phyloP scores from a whole-genome alignment of 345 rosid genomes.

The Eucalyptus grandis region DNA sequence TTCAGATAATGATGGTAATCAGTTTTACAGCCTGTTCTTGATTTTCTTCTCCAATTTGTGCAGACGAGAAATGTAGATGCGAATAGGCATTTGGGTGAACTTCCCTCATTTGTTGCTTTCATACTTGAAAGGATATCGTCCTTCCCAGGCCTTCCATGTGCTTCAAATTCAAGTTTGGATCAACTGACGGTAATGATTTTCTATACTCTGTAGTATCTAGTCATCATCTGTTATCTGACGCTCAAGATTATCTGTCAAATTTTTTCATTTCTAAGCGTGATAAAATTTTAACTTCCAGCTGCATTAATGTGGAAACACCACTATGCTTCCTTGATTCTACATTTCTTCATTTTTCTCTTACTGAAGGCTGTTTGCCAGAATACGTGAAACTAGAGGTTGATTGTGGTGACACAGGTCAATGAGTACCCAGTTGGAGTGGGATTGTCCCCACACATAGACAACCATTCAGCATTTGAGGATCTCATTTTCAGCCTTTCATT shows the following conservation, averaged over 20 bases:
- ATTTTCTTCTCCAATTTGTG: not conserved
- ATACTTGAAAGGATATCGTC: constrained; percentile 42
- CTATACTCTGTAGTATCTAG: not conserved
- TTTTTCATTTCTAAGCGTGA: not conserved
- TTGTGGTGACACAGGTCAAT: constrained; percentile 48
- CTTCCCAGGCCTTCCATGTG: constrained; percentile 20
- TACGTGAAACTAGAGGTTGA: not conserved
- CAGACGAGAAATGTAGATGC: constrained; percentile 81
- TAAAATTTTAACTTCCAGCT: not conserved
- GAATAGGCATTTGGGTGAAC: constrained; percentile 52
- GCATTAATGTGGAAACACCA: not conserved
- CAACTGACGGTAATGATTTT: constrained; percentile 59
- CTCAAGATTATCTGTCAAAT: not conserved
- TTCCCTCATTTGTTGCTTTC: constrained; percentile 65
- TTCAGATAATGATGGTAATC: not conserved
- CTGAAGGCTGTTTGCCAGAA: not conserved
- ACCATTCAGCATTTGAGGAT: constrained; percentile 94
- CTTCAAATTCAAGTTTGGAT: constrained; percentile 40
- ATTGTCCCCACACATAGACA: constrained; percentile 92
- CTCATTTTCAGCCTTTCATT: constrained; percentile 87
- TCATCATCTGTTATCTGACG: not conserved
- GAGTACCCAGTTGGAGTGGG: constrained; percentile 98
- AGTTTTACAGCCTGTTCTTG: not conserved
- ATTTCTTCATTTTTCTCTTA: not conserved
- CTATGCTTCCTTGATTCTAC: not conserved